A percentile compares a stretch with the other conserved stretches of the same genome.
These are phyloP conservation scores for Trichoderma lentiforme DNA, from an alignment of 2,329 filamentous ascomycete species.

Conservation along the genomic window DNA sequence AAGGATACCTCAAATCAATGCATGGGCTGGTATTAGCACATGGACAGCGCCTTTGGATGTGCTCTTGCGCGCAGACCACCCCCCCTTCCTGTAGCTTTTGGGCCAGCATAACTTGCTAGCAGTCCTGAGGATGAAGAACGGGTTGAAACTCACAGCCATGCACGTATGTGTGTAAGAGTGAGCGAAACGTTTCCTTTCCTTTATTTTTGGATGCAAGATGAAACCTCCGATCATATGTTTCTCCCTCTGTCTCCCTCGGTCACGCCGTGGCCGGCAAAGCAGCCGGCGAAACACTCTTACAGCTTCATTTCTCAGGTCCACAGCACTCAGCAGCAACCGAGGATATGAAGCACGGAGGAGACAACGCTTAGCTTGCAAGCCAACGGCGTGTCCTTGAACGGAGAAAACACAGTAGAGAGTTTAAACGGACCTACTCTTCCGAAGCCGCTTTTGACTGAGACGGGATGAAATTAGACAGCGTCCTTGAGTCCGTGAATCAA, in stretches of 20 bases:
- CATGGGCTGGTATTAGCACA: conserved; percentile 3
- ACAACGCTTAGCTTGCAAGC: neutral
- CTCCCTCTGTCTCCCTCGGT: conserved; percentile 11
- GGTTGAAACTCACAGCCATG: conserved; percentile 8
- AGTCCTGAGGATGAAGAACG: conserved; percentile 1
- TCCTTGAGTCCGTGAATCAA: neutral
- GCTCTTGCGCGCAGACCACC: conserved; percentile 6
- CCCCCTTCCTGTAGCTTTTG: neutral
- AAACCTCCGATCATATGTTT: conserved; percentile 15
- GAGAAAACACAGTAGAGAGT: neutral
- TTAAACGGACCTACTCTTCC: conserved; percentile 7
- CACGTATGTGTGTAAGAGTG: neutral
- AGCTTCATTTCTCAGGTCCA: conserved; percentile 7
- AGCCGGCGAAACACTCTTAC: neutral
- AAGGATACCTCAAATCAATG: neutral
- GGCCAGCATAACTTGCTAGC: neutral
- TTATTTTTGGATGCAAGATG: neutral
- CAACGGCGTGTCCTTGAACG: neutral
- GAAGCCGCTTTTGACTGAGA: conserved; percentile 2
- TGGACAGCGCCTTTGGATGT: conserved; percentile 11
- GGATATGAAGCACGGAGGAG: conserved; percentile 15
- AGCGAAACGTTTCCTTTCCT: conserved; percentile 15
- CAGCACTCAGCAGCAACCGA: conserved; percentile 6
- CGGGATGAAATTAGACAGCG: neutral
- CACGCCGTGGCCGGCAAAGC: conserved; percentile 12